phyloP scores from a whole-genome alignment of 441 rosid species.

The Gossypium trilobum region DNA sequence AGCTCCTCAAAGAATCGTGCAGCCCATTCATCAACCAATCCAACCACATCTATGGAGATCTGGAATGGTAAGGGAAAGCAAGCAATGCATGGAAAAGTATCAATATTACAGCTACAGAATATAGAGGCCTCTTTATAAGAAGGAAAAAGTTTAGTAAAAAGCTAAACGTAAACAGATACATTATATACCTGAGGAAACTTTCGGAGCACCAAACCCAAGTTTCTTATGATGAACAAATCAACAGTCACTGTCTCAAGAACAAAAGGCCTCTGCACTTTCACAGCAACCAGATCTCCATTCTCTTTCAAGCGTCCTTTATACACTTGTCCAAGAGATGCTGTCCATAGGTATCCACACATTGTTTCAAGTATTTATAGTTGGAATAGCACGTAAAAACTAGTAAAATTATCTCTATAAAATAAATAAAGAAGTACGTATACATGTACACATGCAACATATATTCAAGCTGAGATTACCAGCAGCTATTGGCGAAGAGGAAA shows the following conservation, averaged over 20 bases:
- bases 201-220: conserved; percentile 70
- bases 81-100: conserved; percentile 5
- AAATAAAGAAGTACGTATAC: not conserved
- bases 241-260: conserved; percentile 96
- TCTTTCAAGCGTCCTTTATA: conserved; percentile 83
- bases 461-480: conserved; percentile 47
- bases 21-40: conserved; percentile 98
- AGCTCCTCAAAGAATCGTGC: conserved; percentile 96
- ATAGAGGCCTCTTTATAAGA: not conserved
- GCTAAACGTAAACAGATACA: not conserved
- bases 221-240: conserved; percentile 75
- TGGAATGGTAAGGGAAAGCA: conserved; percentile 19
- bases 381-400: conserved; percentile 12
- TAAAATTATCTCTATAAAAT: not conserved
- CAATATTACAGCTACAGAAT: not conserved
- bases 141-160: not conserved
- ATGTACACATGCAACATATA: not conserved
- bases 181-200: conserved; percentile 77
- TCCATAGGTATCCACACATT: conserved; percentile 25
- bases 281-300: conserved; percentile 89
- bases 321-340: conserved; percentile 96
- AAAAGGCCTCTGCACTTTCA: conserved; percentile 93
- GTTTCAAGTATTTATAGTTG: conserved; percentile 11
- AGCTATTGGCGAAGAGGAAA: conserved; percentile 91
- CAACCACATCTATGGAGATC: conserved; percentile 86